Evolutionary conservation across 257 asterid genomes (phyloP), one percentile per base, ranked within the genome.

Genomic region (Marsdenia floribunda): DNA sequence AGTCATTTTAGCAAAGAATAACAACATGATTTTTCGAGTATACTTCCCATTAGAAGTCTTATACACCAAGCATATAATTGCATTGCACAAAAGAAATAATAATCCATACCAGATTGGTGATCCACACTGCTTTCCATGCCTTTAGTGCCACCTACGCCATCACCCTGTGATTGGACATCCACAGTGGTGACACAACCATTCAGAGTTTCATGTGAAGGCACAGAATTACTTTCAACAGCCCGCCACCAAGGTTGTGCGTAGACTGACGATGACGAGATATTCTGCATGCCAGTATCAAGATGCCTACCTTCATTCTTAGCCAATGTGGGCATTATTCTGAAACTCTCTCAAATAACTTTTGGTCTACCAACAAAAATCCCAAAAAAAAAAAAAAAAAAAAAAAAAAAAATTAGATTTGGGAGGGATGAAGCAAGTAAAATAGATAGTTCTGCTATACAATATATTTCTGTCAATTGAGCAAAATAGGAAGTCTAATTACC

Each of bases 241-340:
- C 80, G 93, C 94, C 95, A 89, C 97, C 93, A 90, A 74, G 97
- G 90, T 76, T 85, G 93, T 64, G 82, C 44, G 50, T 83, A 83
- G 73, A 75, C 75, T 63, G 89, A 57, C 49, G 92, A 80, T 70
- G 82, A 71, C 53, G 84, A 85, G 37, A 81, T 67, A 78, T 79
- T 81, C 21, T 67, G 85, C 65, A 77, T 73, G 75, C 85, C 89
- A 59, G 87, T 78, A 81, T 86, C 86, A 74, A 79, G 82, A 73
- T 77, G 80, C 78, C 78, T 78, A 47, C 82, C 86, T 68, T 80
- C 88, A 69, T 78, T 81, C 73, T 85, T 86, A 57, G 87, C 87
- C 64, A 88, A 86, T 21, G 92, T 84, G 59, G 96, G 96, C 97
- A 91, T 90, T 83, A 81, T 83, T 66, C 79, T 72, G n/a, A 49